Base-by-base conservation (phyloP, 2,329 filamentous ascomycete species). In the Colletotrichum sidae region DNA sequence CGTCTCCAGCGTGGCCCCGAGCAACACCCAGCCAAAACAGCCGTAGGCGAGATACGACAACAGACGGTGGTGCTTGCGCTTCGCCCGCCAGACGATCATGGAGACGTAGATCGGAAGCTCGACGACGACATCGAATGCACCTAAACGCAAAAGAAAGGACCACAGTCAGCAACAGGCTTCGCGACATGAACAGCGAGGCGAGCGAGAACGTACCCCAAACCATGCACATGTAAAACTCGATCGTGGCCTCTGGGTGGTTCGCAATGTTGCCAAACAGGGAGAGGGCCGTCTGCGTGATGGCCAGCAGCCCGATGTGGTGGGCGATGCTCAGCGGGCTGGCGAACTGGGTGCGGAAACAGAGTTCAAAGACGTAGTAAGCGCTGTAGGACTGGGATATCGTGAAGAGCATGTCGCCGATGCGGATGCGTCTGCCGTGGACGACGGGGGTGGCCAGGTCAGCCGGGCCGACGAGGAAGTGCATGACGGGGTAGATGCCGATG, bases 341-440 rank as follows among this genome's bases (percentile, higher is more conserved):
- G 34, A 68, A 69, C 9, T 55, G 50, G 11, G 65, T 60, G 49
- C 68, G 67, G 25, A 55, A 69, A 25, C 55, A 64, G 4, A 69
- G 55, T 45, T 69, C 68, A 47, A 69, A 69, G 10, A 69, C 57
- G 42, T 69, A 69, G 52, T 69, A 69, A 7, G 56, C 67, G 55
- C 58, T 60, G 58, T 69, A 69, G 1, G 67, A 46, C 44, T 69
- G 67, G 1, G 57, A 50, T 0, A 69, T 15, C 1, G 67, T 58
- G 33, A 65, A 69, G 37, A 69, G 59, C 15, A 69, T 50, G 7
- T 69, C 67, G 9, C 68, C 68, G 8, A 65, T 44, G 10, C 62
- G 59, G 3, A 65, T 54, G 4, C 62, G 62, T 6, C 35, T 55
- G 6, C 62, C 62, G 46, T 12, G 52, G 37, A 61, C 52, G 4